Evolutionary conservation across 2,329 filamentous ascomycete species (phyloP).

Genomic region (Fusarium hainanense): DNA sequence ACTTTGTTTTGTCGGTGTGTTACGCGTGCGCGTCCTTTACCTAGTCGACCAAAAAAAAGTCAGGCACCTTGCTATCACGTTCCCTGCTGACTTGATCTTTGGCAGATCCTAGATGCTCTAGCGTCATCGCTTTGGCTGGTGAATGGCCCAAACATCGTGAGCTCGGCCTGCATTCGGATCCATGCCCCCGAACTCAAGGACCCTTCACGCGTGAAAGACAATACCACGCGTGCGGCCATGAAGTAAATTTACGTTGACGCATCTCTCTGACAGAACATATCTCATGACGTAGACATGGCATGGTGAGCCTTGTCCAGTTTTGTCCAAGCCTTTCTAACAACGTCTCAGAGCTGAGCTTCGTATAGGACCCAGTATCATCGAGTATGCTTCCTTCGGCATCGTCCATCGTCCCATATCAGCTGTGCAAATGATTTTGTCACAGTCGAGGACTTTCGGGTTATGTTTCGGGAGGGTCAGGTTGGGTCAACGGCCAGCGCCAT

Average conservation of each 20-base stretch:
- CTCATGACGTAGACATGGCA: background rate
- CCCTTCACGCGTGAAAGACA: slow-evolving; percentile 27
- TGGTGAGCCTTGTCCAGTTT: background rate
- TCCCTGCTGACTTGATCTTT: slow-evolving; percentile 41
- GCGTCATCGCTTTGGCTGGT: slow-evolving; percentile 37
- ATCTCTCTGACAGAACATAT: background rate
- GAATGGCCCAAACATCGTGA: slow-evolving; percentile 36
- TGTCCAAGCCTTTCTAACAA: background rate
- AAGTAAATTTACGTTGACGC: background rate
- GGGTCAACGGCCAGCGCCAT: slow-evolving; percentile 43
- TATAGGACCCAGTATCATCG: slow-evolving; percentile 1
- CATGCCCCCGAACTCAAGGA: slow-evolving; percentile 36
- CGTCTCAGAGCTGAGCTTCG: background rate
- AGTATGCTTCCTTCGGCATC: slow-evolving; percentile 9
- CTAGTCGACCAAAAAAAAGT: slow-evolving; percentile 25
- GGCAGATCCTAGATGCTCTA: slow-evolving; percentile 36
- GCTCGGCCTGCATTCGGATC: slow-evolving; percentile 42
- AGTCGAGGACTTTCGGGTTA: slow-evolving; percentile 36
- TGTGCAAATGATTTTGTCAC: slow-evolving; percentile 29
- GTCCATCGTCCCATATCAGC: slow-evolving; percentile 6
- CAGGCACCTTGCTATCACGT: slow-evolving; percentile 29
- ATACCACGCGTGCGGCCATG: slow-evolving; percentile 11
- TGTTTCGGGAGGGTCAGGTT: slow-evolving; percentile 43
- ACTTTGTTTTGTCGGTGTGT: slow-evolving; percentile 53
- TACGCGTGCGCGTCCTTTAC: slow-evolving; percentile 48